Base-by-base conservation (phyloP, 208 protist species). In the Trypanosoma conorhini region DNA sequence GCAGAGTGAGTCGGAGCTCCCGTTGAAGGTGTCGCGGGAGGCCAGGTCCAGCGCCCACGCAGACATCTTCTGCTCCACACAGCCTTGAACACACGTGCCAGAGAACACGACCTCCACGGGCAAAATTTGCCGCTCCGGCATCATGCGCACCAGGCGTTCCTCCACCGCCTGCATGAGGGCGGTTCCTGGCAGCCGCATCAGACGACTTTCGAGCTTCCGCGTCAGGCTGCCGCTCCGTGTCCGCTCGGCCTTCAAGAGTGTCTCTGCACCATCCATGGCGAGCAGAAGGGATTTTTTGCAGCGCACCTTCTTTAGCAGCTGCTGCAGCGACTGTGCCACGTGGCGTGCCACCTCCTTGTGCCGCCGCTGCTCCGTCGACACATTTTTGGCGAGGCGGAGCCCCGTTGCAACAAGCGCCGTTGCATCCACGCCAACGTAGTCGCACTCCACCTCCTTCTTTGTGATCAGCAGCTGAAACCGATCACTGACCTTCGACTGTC, bases 41-140 rank as follows among this genome's bases (percentile, higher is more conserved):
- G 92, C 87, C n/a, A 97, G 61, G 69, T 97, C 92, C 15, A 95
- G 71, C 26, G 88, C 88, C 89, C 92, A 97, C 22, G 88, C 80
- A 31, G 85, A 70, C 62, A 95, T 85, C 72, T 97, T 97, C 61
- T 87, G 78, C 73, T 97, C 92, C 59, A 85, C 83, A 48, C 74
- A 72, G 9, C 92, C 92, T 30, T 76, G 73, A 17, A 92, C 87
- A 52, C 79, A 72, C 13, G 82, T 83, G 13, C 92, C 89, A 24
- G 81, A 76, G 48, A 95, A 67, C 15, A 94, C 77, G n/a, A 95
- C 84, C 72, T 97, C 92, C 17, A 62, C 51, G 0, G 83, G 76
- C 5, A 85, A 13, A 44, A 88, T 74, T 30, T 80, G 72, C 24
- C 81, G 61, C 19, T 88, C 73, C 3, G 91, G 91, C 86, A 96